A percentile compares a stretch with the other conserved stretches of the same genome.
Conservation (phyloP, 2,329 filamentous ascomycete species). For the Chaetomium strumarium region DNA sequence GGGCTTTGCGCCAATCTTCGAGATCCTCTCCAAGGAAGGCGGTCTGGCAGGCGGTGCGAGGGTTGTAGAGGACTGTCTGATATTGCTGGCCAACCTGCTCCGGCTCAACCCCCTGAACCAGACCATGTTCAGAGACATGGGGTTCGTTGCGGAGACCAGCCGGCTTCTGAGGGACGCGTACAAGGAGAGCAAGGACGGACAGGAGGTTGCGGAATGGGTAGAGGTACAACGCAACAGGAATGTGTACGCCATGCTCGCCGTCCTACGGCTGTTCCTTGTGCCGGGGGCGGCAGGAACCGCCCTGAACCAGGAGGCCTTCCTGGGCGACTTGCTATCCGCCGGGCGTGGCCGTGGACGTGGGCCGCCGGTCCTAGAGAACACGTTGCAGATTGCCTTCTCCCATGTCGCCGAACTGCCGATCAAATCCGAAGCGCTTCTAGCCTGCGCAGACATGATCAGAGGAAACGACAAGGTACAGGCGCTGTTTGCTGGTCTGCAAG, state of each 20-base stretch:
- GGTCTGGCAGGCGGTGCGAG: conserved; percentile 76
- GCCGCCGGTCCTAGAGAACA: conserved; percentile 64
- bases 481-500: conserved; percentile 79
- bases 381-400: conserved; percentile 78
- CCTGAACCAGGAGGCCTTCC: conserved; percentile 81
- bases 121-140: conserved; percentile 86
- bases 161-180: conserved; percentile 59
- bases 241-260: conserved; percentile 79
- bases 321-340: conserved; percentile 50
- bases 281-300: conserved; percentile 72
- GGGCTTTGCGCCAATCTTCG: conserved; percentile 82
- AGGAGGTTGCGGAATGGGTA: conserved; percentile 66
- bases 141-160: conserved; percentile 67
- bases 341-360: conserved; percentile 13
- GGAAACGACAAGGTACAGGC: conserved; percentile 78
- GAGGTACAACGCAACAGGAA: conserved; percentile 80
- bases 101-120: conserved; percentile 87
- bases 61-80: conserved; percentile 86
- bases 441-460: conserved; percentile 83
- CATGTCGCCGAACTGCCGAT: conserved; percentile 67
- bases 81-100: conserved; percentile 82
- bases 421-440: conserved; percentile 76
- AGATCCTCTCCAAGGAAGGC: conserved; percentile 75
- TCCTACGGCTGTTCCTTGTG: conserved; percentile 80
- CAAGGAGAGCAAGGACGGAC: conserved; percentile 46